Percentiles rank a stretch among this genome's conserved stretches.
These are phyloP conservation scores for Cymbopogon flexuosus DNA, from an alignment of 202 grass and related monocot genomes.

Conservation along the genomic window DNA sequence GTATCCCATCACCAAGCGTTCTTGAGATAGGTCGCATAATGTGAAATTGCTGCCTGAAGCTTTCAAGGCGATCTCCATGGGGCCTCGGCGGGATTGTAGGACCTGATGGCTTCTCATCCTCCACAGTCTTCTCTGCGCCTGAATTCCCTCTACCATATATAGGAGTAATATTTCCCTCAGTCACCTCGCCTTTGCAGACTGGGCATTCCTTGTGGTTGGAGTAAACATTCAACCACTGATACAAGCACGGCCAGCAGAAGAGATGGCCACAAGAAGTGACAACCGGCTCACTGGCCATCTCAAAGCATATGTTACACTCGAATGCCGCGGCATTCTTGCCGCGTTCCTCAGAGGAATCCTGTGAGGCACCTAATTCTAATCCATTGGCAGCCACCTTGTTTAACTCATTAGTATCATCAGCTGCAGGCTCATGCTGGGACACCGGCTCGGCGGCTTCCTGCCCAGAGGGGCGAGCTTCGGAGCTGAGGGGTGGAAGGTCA, in stretches of 20 bases:
- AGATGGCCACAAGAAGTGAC: conserved; percentile 96
- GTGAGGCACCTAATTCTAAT: conserved; percentile 36
- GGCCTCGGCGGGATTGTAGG: conserved; percentile 71
- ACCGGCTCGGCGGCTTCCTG: conserved; percentile 19
- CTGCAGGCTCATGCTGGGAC: conserved; percentile 25
- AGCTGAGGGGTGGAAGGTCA: conserved; percentile 47
- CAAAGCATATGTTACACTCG: conserved; percentile 94
- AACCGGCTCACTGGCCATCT: conserved; percentile 86
- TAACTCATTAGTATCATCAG: conserved; percentile 31
- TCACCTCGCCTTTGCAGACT: conserved; percentile 95
- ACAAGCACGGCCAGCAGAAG: conserved; percentile 97
- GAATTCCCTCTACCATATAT: conserved; percentile 87
- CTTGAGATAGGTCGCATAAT: conserved; percentile 77
- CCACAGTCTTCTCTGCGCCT: conserved; percentile 42
- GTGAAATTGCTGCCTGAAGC: conserved; percentile 93
- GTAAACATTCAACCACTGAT: conserved; percentile 89
- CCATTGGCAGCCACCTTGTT: conserved; percentile 29
- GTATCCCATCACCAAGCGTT: conserved; percentile 79
- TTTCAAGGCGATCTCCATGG: conserved; percentile 78
- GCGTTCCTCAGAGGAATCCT: conserved; percentile 50
- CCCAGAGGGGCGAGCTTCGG: conserved; percentile 38
- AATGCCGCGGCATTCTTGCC: conserved; percentile 55
- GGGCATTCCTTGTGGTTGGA: conserved; percentile 93
- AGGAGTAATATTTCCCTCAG: conserved; percentile 69
- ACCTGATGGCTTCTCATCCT: conserved; percentile 42